These are phyloP conservation scores for Lachancea nothofagi DNA, from an alignment of 805 yeast species.

Conservation along the genomic window DNA sequence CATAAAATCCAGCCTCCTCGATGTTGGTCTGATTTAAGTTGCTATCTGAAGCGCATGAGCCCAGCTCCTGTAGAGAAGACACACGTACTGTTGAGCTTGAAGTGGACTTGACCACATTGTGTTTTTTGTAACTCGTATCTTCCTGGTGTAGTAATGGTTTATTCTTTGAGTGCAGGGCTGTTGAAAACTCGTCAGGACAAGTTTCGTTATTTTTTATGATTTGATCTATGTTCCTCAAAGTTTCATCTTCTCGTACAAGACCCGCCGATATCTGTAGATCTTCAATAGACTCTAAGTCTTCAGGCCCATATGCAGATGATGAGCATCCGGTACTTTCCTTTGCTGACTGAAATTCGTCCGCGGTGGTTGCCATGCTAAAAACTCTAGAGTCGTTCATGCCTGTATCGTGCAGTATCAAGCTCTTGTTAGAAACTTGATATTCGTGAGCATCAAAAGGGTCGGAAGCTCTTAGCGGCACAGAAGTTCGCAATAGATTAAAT, in stretches of 20 bases:
- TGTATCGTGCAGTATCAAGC: slow-evolving; percentile 8
- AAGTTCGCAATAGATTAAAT: slow-evolving; percentile 14
- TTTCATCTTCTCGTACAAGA: slow-evolving; percentile 9
- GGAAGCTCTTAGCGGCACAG: slow-evolving; percentile 4
- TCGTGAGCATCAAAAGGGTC: slow-evolving; percentile 1
- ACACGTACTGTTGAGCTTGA: background rate
- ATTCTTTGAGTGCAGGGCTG: background rate
- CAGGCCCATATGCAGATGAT: slow-evolving; percentile 3
- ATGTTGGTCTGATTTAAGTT: too few relatives aligned
- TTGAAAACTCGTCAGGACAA: background rate
- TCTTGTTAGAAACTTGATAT: slow-evolving; percentile 8
- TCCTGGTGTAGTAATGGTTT: background rate
- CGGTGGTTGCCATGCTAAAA: slow-evolving; percentile 25
- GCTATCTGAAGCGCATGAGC: too few relatives aligned
- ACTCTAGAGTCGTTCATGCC: slow-evolving; percentile 16
- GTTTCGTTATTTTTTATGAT: background rate
- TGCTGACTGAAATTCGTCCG: slow-evolving; percentile 24
- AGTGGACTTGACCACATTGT: background rate
- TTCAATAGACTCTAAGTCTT: slow-evolving; percentile 12
- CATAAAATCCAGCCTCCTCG: too few relatives aligned
- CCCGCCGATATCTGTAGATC: slow-evolving; percentile 17
- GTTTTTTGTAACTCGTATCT: background rate
- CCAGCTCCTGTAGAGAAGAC: background rate
- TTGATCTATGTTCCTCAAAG: slow-evolving; percentile 5
- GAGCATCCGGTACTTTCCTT: slow-evolving; percentile 12